Conservation (phyloP, 2,329 filamentous ascomycete species). For the Aspergillus sp. region DNA sequence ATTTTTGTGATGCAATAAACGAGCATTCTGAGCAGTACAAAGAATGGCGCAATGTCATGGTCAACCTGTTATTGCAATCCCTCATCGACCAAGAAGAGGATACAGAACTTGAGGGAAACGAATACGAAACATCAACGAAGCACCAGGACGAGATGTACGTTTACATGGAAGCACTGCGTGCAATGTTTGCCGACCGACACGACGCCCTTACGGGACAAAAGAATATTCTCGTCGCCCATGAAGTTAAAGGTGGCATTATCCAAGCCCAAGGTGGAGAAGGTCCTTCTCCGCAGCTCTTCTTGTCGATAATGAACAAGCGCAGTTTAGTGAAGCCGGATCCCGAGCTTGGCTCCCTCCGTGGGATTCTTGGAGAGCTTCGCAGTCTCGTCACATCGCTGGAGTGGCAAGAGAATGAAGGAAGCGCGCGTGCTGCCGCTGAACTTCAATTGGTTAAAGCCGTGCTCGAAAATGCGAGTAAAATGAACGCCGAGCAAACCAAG, state of each 20-base stretch:
- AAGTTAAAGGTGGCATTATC: conserved; percentile 56
- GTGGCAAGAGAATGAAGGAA: conserved; percentile 50
- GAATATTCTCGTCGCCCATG: conserved; percentile 69
- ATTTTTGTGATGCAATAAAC: conserved; percentile 61
- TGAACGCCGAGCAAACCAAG: conserved; percentile 49
- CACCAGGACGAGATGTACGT: conserved; percentile 83
- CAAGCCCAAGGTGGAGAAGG: conserved; percentile 59
- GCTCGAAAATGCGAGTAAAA: conserved; percentile 52
- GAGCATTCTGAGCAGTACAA: conserved; percentile 64
- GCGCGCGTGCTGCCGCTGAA: conserved; percentile 55
- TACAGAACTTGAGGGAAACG: conserved; percentile 75
- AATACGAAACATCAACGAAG: conserved; percentile 81
- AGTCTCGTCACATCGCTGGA: conserved; percentile 55
- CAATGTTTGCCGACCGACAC: conserved; percentile 70
- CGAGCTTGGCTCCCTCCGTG: conserved; percentile 60
- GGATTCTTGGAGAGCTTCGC: conserved; percentile 63
- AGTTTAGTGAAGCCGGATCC: conserved; percentile 39
- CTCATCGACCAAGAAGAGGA: conserved; percentile 75
- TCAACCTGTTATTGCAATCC: conserved; percentile 63
- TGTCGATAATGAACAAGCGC: conserved; percentile 42
- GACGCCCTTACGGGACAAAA: conserved; percentile 67
- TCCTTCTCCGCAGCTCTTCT: conserved; percentile 61
- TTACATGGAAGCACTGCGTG: conserved; percentile 71
- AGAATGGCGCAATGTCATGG: conserved; percentile 66
- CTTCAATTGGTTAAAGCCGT: conserved; percentile 58